Evolutionary conservation across 2,329 filamentous ascomycete species (phyloP).

Genomic region (Colletotrichum cereale): DNA sequence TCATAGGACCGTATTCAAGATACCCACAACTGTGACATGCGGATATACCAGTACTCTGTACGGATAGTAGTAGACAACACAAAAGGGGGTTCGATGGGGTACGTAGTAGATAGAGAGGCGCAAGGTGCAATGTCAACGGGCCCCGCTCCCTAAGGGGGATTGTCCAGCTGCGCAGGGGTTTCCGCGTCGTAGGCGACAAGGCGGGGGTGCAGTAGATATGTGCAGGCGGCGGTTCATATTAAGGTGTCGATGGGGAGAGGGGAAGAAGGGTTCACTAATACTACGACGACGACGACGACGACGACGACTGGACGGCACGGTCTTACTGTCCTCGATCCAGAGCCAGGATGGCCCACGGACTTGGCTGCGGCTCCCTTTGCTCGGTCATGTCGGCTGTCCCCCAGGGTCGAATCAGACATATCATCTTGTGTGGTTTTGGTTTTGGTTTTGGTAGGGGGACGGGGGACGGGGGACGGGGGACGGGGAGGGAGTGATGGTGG

Average conservation of each 20-base stretch:
- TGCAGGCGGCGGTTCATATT: slow-evolving; percentile 36
- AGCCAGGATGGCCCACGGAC: not conserved
- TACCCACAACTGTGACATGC: too few species aligned
- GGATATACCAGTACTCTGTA: not conserved
- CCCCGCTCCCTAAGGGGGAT: slow-evolving; percentile 1
- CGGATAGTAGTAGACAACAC: not conserved
- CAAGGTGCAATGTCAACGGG: not conserved
- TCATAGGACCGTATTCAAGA: too few species aligned
- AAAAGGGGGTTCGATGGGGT: not conserved
- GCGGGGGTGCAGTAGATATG: slow-evolving; percentile 18
- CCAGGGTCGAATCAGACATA: not conserved
- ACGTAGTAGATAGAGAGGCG: too few species aligned
- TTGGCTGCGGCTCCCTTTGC: slow-evolving; percentile 32
- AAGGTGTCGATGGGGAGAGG: slow-evolving; percentile 13
- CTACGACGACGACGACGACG: slow-evolving; percentile 14
- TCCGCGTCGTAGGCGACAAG: slow-evolving; percentile 1
- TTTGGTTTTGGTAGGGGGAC: too few species aligned
- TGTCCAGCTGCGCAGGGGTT: slow-evolving; percentile 30
- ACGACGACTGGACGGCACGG: not conserved
- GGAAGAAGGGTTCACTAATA: slow-evolving; percentile 2
- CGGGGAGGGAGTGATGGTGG: not conserved
- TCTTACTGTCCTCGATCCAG: not conserved
- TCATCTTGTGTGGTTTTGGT: not conserved
- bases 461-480: not conserved
- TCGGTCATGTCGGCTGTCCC: not conserved